Percentiles rank a stretch among this genome's conserved stretches.
phyloP scores from a whole-genome alignment of 2,329 filamentous ascomycete genomes.

The Fusarium cyanostomum region DNA sequence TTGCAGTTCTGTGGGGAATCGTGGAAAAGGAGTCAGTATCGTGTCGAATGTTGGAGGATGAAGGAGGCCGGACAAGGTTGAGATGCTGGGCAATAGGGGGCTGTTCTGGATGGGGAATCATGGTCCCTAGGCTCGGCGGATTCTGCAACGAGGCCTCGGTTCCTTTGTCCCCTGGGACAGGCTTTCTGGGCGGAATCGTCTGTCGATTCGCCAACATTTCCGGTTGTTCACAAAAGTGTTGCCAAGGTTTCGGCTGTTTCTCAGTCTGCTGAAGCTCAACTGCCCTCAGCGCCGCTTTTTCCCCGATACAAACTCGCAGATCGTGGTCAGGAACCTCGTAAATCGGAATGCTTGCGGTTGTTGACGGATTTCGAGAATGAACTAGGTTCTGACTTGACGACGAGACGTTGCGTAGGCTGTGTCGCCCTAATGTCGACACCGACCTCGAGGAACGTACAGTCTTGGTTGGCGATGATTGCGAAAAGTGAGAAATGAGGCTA shows the following conservation, averaged over 20 bases:
- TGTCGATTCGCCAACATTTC: conserved; percentile 10
- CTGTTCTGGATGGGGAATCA: conserved; percentile 50
- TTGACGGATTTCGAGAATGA: conserved; percentile 6
- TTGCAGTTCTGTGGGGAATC: neutral
- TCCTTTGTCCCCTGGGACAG: neutral
- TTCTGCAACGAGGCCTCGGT: conserved; percentile 20
- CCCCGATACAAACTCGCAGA: conserved; percentile 25
- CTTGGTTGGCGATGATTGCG: conserved; percentile 22
- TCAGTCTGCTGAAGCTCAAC: conserved; percentile 22
- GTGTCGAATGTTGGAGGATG: conserved; percentile 38
- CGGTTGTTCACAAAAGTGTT: neutral
- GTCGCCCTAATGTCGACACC: conserved; percentile 11
- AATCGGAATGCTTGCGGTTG: neutral
- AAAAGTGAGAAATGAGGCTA: conserved; percentile 33
- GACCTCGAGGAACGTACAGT: conserved; percentile 17
- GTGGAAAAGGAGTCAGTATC: neutral
- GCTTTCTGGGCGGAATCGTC: conserved; percentile 12
- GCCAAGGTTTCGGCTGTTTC: neutral
- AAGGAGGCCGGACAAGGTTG: conserved; percentile 47
- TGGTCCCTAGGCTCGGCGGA: conserved; percentile 50
- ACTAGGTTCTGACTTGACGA: conserved; percentile 8
- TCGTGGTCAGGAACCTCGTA: conserved; percentile 1
- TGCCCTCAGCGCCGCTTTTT: conserved; percentile 30
- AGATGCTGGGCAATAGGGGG: conserved; percentile 53
- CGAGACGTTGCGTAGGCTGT: conserved; percentile 6